These are phyloP conservation scores for Kwoniella dejecticola DNA, from an alignment of 768 basidiomycete species.

Conservation along the genomic window DNA sequence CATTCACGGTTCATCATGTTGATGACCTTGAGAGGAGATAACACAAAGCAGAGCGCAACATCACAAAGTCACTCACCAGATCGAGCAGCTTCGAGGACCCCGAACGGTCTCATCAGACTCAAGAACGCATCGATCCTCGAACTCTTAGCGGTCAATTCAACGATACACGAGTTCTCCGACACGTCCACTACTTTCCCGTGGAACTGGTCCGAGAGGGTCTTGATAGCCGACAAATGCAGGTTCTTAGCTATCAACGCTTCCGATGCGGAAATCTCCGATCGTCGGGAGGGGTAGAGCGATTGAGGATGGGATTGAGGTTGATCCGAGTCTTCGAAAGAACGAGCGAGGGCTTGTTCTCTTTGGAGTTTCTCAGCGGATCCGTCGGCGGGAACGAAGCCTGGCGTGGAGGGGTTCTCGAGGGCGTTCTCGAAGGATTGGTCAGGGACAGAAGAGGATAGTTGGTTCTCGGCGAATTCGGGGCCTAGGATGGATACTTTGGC, in stretches of 20 bases:
- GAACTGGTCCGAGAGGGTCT: slow-evolving; percentile 80
- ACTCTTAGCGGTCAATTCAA: slow-evolving; percentile 93
- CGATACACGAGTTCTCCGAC: slow-evolving; percentile 89
- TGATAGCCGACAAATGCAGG: slow-evolving; percentile 83
- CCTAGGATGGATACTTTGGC: slow-evolving; percentile 97
- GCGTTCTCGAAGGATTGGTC: slow-evolving; percentile 56
- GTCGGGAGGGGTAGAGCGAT: slow-evolving; percentile 37
- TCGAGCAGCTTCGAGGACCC: slow-evolving; percentile 89
- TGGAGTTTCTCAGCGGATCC: slow-evolving; percentile 61
- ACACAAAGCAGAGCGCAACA: neutral
- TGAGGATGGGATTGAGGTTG: slow-evolving; percentile 49
- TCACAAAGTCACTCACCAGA: slow-evolving; percentile 67
- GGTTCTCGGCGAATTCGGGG: slow-evolving; percentile 92
- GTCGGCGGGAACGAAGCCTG: slow-evolving; percentile 74
- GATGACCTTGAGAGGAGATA: neutral
- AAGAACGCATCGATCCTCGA: slow-evolving; percentile 89
- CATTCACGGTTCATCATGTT: neutral
- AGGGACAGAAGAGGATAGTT: slow-evolving; percentile 81
- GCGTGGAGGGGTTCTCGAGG: slow-evolving; percentile 69
- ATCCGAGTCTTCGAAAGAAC: slow-evolving; percentile 66
- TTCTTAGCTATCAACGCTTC: slow-evolving; percentile 88
- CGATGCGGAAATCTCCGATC: slow-evolving; percentile 58
- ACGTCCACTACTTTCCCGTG: slow-evolving; percentile 92
- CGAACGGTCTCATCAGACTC: slow-evolving; percentile 86
- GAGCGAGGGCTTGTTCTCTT: slow-evolving; percentile 71